Base-by-base conservation (phyloP, 2,329 filamentous ascomycete species). In the Karstenula rhodostoma region DNA sequence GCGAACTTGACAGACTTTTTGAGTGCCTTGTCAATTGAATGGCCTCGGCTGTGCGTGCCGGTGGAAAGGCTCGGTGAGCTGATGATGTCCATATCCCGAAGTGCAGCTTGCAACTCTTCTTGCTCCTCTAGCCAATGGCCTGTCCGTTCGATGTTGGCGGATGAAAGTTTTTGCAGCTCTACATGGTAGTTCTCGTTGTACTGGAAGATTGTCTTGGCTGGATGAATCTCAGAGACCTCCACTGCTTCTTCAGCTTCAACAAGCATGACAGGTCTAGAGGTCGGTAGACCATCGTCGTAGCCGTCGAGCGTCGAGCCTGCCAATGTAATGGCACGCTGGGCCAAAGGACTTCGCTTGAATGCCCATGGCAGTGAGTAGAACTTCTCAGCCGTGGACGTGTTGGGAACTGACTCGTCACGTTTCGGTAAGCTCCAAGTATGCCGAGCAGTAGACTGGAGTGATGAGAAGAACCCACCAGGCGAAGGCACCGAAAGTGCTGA, bases 391-490 rank as follows among this genome's bases (percentile, higher is more conserved):
- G 90, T 93, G 32, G 93, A 92, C 1, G 94, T 97, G 0, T 92
- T 94, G 1, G 93, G 93, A 0, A 88, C 87, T 3, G 76, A 75
- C 12, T 79, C 77, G 15, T 75, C 71, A 27, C 63, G 66, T 53
- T 71, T 72, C 22, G 71, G 70, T 10, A 89, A 81, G 71, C 92
- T 88, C 94, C 94, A 98, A 13, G 94, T 95, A 71, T 89, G 88
- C 55, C 93, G 88, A 40, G 90, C 88, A 56, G 87, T 86, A 3
- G 90, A 87, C 40, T 90, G 92, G 29, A 97, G 85, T 0, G 90
- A 93, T 2, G 92, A 92, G 78, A 97, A 97, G 83, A 97, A 97
- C 0, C 91, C 93, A 27, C 92, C 90, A 0, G 94, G 94, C 0
- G 94, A 97, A 6, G 94, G 94, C 35, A 98, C 93, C 27, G 94